phyloP scores from a whole-genome alignment of 139 green algal species.

The Diplosphaera chodatii region DNA sequence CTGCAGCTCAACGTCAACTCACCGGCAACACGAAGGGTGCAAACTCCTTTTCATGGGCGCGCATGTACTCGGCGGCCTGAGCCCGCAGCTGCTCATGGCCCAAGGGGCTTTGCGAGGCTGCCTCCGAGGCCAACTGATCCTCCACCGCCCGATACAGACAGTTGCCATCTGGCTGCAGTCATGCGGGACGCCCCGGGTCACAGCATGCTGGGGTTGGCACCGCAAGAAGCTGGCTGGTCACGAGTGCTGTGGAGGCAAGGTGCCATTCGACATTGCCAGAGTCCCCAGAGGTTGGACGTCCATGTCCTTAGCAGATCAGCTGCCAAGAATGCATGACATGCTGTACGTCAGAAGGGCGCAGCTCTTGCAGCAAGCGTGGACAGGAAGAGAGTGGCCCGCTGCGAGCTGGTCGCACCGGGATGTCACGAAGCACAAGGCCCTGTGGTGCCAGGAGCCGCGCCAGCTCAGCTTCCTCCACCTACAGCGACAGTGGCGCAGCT shows the following conservation, averaged over 20 bases:
- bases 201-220: too few species aligned
- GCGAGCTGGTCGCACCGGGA: constrained; percentile 51
- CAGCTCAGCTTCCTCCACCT: constrained; percentile 68
- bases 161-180: constrained; percentile 78
- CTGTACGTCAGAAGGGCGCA: too few species aligned
- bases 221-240: too few species aligned
- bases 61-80: constrained; percentile 68
- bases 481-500: too few species aligned
- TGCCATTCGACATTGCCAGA: too few species aligned
- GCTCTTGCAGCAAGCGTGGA: too few species aligned
- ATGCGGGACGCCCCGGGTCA: too few species aligned
- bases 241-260: too few species aligned
- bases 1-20: background rate
- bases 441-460: constrained; percentile 50
- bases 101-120: background rate
- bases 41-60: constrained; percentile 53
- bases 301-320: too few species aligned
- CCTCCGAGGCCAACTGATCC: constrained; percentile 65
- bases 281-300: too few species aligned
- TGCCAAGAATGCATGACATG: too few species aligned
- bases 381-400: too few species aligned
- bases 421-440: constrained; percentile 64
- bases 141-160: constrained; percentile 82
- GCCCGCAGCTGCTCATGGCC: constrained; percentile 51
- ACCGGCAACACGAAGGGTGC: constrained; percentile 56